Evolutionary conservation across 2,329 filamentous ascomycete species (phyloP).

Genomic region (Aspergillus fischeri): DNA sequence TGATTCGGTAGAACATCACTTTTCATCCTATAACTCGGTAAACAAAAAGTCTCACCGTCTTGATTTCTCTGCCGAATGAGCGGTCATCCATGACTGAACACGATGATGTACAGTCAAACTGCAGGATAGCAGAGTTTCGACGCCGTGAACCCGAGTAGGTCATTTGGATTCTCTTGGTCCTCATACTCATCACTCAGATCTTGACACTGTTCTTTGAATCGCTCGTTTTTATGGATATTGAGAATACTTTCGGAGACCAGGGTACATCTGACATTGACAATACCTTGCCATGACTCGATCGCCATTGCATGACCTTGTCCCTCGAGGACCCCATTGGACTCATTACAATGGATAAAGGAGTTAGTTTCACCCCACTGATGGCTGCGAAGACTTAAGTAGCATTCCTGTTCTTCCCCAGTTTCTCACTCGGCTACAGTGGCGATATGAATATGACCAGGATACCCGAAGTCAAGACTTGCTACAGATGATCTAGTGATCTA

Average conservation of each 20-base stretch:
- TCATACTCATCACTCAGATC: neutral
- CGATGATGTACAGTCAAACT: neutral
- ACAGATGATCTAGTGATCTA: neutral
- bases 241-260: neutral
- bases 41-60: neutral
- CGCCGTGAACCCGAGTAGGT: neutral
- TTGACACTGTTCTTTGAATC: neutral
- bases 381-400: neutral
- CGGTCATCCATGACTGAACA: neutral
- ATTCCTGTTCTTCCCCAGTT: neutral
- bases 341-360: neutral
- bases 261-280: neutral
- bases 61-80: neutral
- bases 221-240: neutral
- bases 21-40: neutral
- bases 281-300: conserved; percentile 23
- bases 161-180: neutral
- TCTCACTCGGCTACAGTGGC: neutral
- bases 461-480: neutral
- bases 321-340: conserved; percentile 2
- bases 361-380: neutral
- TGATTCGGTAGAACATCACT: neutral
- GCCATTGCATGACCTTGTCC: conserved; percentile 27
- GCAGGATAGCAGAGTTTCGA: neutral
- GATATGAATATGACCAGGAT: neutral